Evolutionary conservation across 192 early-diverging fungal species (phyloP).

Genomic region (Coemansia sp.): DNA sequence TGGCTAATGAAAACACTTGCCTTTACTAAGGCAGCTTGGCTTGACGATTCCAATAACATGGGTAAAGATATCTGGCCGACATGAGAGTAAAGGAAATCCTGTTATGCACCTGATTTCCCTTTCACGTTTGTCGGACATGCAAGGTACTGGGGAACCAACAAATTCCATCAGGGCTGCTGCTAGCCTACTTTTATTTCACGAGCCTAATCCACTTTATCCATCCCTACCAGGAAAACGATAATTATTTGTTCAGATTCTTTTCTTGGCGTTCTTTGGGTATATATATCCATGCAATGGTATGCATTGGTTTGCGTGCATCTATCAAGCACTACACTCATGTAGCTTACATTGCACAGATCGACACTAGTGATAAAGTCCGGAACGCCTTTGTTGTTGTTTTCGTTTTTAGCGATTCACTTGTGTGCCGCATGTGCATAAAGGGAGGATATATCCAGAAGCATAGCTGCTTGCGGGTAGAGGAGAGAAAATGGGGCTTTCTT

Average conservation of each 20-base stretch:
- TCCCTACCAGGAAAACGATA: background rate
- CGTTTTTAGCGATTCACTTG: background rate
- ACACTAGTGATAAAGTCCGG: background rate
- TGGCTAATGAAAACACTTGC: background rate
- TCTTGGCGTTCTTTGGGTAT: background rate
- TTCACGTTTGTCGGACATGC: constrained; percentile 5
- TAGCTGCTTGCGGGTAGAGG: background rate
- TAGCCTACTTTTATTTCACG: background rate
- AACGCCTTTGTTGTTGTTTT: constrained; percentile 11
- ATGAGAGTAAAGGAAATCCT: background rate
- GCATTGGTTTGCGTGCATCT: constrained; percentile 3
- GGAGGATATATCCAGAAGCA: background rate
- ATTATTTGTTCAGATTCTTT: constrained; percentile 1
- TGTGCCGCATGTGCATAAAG: constrained; percentile 6
- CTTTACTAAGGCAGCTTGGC: background rate
- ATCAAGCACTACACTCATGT: background rate
- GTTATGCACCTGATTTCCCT: background rate
- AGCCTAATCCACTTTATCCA: background rate
- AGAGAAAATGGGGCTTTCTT: background rate
- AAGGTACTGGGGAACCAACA: background rate
- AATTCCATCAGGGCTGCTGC: background rate
- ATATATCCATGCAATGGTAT: background rate
- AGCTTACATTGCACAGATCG: background rate
- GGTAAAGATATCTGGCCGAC: background rate
- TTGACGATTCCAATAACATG: background rate